Base-by-base conservation (phyloP, 2,329 filamentous ascomycete species). In the Aspergillus novofumigatus region DNA sequence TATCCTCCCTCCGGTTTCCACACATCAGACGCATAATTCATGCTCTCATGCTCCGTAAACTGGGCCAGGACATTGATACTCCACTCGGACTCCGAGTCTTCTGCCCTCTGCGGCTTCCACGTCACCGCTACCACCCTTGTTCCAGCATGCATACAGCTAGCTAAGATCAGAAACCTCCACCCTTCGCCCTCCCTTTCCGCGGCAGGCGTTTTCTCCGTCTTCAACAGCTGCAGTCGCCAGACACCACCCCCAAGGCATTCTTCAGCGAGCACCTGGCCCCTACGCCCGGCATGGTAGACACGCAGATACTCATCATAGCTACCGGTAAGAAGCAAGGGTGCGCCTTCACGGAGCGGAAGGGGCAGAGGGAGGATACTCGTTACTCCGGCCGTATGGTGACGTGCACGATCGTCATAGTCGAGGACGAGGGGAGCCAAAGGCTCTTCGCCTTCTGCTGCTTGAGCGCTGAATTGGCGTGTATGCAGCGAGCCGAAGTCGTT, bases 91-190 rank as follows among this genome's bases (percentile, higher is more conserved):
- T 85, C 66, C 42, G 80, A 38, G 32, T 38, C 75, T 6, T 67
- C 53, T 32, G 57, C 61, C 28, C 56, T 6, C 8, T 4, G 8
- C 2, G 44, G 23, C 7, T 17, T 23, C 47, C 10, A 54, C 41
- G 59, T 68, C 3, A 86, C 66, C 57, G 74, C 73, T 2, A 87
- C 69, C n/a, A 97, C 75, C 54, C 87, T 83, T 9, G 85, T 81
- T 0, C 94, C 94, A 2, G 89, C 91, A 77, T 97, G 89, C 93
- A 97, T 97, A 69, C 94, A 97, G 49, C 91, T 96, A 17, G 88
- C 92, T 44, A 97, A 77, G n/a, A 95, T 75, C 48, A 80, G 70
- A 50, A 78, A 78, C 20, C 65, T 72, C 7, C 62, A 59, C 14
- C 59, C 52, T 11, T 60, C 52, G 23, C 9, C 42, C 25, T 17